Evolutionary conservation across 2,329 filamentous ascomycete genomes (phyloP).

Genomic region (Monilinia polystroma): DNA sequence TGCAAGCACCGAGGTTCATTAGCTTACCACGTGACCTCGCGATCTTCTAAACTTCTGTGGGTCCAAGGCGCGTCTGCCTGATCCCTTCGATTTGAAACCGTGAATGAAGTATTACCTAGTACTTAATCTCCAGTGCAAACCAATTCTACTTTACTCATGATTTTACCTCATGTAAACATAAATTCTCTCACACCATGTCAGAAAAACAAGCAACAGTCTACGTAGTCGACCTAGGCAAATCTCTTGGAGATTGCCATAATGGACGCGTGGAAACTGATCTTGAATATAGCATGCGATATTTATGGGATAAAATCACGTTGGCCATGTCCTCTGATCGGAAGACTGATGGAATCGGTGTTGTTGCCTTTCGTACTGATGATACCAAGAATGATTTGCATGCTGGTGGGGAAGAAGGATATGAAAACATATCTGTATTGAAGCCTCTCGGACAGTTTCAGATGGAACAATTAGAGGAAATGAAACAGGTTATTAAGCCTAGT

Average conservation of each 20-base stretch:
- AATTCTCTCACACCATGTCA: constrained; percentile 60
- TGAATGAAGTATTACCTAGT: neutral
- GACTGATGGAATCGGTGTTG: constrained; percentile 71
- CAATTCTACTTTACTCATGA: neutral
- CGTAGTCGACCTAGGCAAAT: constrained; percentile 80
- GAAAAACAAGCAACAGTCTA: constrained; percentile 93
- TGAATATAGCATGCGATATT: constrained; percentile 85
- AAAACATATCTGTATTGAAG: constrained; percentile 79
- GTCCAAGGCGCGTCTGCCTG: constrained; percentile 21
- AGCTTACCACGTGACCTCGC: constrained; percentile 19
- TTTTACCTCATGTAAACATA: neutral
- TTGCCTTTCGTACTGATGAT: constrained; percentile 79
- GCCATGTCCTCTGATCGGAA: constrained; percentile 69
- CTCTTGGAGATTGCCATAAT: constrained; percentile 73
- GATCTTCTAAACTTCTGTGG: neutral
- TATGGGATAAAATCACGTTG: constrained; percentile 88
- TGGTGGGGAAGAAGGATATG: constrained; percentile 65
- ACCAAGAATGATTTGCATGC: constrained; percentile 63
- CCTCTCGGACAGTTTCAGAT: constrained; percentile 61
- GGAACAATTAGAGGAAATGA: constrained; percentile 65
- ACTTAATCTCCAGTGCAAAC: neutral
- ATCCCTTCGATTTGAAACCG: neutral
- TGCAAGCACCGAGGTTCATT: neutral
- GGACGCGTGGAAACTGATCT: constrained; percentile 77
- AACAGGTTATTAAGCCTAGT: constrained; percentile 64